Evolutionary conservation across 257 asterid species (phyloP), one percentile per base, ranked within the genome.

Genomic region (Handroanthus guayacan): DNA sequence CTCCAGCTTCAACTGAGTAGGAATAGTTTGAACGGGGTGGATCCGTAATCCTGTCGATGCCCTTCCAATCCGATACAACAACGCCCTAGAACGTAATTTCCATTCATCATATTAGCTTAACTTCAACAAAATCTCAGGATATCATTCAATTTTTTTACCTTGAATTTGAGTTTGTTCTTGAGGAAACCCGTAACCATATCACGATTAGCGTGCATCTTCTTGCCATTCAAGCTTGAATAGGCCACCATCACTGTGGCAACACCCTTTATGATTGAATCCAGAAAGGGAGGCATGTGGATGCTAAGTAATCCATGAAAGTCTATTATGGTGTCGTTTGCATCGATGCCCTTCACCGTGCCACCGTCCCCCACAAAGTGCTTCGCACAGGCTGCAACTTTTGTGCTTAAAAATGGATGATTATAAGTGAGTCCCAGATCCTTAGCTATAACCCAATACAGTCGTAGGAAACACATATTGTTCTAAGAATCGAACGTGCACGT

Each of bases 351-450:
- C 58, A 51, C 13, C 0, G 96, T 92, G 77, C 97, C 97, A 43
- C 97, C 96, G 62, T 92, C 97, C 11, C 97, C 97, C 47, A 89
- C 97, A 67, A 79, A 91, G 74, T 85, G 88, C 81, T 89, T 88
- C 5, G 95, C 97, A 8, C 92, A 90, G 57, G 92, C 92, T 57
- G 88, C 92, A 16, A 90, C 94, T 76, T 92, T 92, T 37, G 86
- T 84, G 84, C 97, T 90, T 75, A 5, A 31, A 69, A 45, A 17
- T 57, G 54, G 20, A 58, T 47, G 47, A 10, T 61, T 9, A 34
- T 5, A 12, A 61, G 44, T 57, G 5, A 57, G 18, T 57, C 5
- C 34, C 13, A 5, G 14, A 18, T 57, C n/a, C 12, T 47, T 47
- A 47, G 31, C 31, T 25, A 25, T 25, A 25, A 25, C 1, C 1